A percentile compares a stretch with the other conserved stretches of the same genome.
Evolutionary conservation across 2,329 filamentous ascomycete species (phyloP).

Genomic region (Myriosclerotinia scirpicola): DNA sequence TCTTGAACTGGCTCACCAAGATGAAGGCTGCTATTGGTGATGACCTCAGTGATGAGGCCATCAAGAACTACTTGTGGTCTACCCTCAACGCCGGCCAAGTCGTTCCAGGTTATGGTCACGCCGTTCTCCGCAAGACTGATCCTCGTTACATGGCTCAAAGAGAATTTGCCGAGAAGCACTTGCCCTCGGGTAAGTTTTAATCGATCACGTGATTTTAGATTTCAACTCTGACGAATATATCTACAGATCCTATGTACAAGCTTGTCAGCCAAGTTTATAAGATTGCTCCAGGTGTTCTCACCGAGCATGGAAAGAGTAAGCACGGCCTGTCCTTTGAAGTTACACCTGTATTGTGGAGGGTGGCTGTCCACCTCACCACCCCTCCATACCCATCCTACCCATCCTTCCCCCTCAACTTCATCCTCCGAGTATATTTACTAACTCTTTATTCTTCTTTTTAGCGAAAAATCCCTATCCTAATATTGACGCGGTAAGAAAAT

Average conservation of each 20-base stretch:
- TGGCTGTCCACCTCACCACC: not conserved
- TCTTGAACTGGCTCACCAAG: constrained; percentile 97
- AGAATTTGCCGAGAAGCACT: constrained; percentile 67
- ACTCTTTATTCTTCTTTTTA: not conserved
- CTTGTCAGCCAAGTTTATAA: constrained; percentile 99
- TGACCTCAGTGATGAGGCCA: constrained; percentile 92
- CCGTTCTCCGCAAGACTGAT: constrained; percentile 99
- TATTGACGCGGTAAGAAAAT: constrained; percentile 67
- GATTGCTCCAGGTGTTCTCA: constrained; percentile 96
- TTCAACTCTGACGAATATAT: constrained; percentile 56
- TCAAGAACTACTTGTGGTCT: constrained; percentile 98
- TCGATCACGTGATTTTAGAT: not conserved
- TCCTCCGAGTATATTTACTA: not conserved
- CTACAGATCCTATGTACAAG: constrained; percentile 99
- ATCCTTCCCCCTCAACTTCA: not conserved
- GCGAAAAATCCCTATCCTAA: constrained; percentile 89
- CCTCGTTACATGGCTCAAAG: constrained; percentile 98
- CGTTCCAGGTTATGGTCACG: constrained; percentile 97
- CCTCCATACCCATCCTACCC: not conserved
- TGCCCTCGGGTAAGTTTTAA: constrained; percentile 6
- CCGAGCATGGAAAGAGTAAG: constrained; percentile 99
- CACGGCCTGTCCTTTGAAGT: constrained; percentile 67
- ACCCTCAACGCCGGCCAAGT: constrained; percentile 95
- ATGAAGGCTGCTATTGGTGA: constrained; percentile 96
- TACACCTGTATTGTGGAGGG: not conserved